phyloP scores from a whole-genome alignment of 495 filamentous ascomycete genomes.

The Penicillium ochrochloron region DNA sequence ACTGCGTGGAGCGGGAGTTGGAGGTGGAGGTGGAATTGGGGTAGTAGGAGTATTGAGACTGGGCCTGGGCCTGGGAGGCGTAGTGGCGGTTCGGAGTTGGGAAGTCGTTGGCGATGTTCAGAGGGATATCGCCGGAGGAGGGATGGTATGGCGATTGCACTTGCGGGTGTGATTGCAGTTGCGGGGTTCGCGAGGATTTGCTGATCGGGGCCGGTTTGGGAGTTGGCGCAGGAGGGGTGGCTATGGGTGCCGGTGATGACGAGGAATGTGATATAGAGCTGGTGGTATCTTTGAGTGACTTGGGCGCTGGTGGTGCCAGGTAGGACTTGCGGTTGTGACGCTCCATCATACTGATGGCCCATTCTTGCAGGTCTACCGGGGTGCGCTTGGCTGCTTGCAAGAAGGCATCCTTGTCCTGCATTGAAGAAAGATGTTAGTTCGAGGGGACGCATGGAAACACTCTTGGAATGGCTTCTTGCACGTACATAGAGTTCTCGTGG shows the following conservation, averaged over 20 bases:
- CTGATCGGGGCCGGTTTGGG: constrained; percentile 27
- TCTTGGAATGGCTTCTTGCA: background rate
- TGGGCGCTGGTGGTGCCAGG: constrained; percentile 66
- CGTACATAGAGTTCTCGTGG: constrained; percentile 77
- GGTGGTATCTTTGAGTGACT: constrained; percentile 45
- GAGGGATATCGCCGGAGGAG: constrained; percentile 69
- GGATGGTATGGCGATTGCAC: constrained; percentile 53
- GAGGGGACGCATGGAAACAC: background rate
- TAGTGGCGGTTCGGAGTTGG: constrained; percentile 34
- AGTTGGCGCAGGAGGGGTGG: constrained; percentile 23
- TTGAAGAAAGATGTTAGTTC: constrained; percentile 7
- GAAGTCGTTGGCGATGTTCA: constrained; percentile 56
- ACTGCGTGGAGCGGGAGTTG: constrained; percentile 32
- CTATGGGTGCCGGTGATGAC: constrained; percentile 20
- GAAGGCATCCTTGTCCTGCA: constrained; percentile 85
- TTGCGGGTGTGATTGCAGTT: constrained; percentile 45
- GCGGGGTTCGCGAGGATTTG: constrained; percentile 56
- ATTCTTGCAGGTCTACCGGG: constrained; percentile 85
- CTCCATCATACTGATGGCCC: constrained; percentile 91
- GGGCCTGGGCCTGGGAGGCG: constrained; percentile 19
- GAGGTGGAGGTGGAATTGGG: constrained; percentile 24
- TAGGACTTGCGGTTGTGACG: constrained; percentile 91
- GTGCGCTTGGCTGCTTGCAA: constrained; percentile 94
- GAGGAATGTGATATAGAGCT: constrained; percentile 19
- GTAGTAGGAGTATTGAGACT: constrained; percentile 35